Percentiles rank a stretch among this genome's conserved stretches.
phyloP scores from a whole-genome alignment of 169 alveolate genomes.

The Babesia gibsoni region DNA sequence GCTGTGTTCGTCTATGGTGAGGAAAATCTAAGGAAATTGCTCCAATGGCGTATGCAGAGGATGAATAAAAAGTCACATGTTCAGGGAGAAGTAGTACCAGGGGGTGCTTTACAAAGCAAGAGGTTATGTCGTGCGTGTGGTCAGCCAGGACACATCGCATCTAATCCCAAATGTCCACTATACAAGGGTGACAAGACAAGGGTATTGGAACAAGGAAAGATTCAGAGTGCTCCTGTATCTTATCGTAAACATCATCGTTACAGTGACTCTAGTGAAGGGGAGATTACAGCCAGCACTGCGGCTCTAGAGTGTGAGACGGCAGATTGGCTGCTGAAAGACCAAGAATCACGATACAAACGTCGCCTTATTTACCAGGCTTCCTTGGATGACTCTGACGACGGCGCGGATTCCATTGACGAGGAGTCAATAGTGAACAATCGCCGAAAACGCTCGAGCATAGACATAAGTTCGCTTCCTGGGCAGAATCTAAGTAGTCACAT shows the following conservation, averaged over 20 bases:
- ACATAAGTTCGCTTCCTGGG: background rate
- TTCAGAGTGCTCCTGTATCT: background rate
- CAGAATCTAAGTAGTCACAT: constrained; percentile 14
- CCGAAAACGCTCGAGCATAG: constrained; percentile 10
- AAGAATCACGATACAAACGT: constrained; percentile 25
- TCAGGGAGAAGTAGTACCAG: constrained; percentile 10
- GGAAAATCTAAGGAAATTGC: constrained; percentile 71
- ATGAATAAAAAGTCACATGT: constrained; percentile 44
- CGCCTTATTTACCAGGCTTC: constrained; percentile 17
- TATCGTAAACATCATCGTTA: constrained; percentile 3
- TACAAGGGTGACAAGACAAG: constrained; percentile 64
- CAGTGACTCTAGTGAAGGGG: constrained; percentile 55
- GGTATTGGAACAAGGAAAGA: background rate
- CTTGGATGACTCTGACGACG: constrained; percentile 31
- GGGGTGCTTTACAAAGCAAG: constrained; percentile 28
- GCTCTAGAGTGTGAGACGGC: constrained; percentile 45
- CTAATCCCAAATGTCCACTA: constrained; percentile 79
- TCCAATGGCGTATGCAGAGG: constrained; percentile 77
- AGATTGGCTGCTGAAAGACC: constrained; percentile 34
- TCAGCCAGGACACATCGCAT: constrained; percentile 84
- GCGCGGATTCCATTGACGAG: constrained; percentile 21
- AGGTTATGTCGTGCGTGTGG: constrained; percentile 83
- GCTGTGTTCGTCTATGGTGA: constrained; percentile 82
- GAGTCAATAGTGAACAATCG: constrained; percentile 1
- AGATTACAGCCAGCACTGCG: constrained; percentile 30